Evolutionary conservation across 108 stramenopile species (phyloP), one percentile per base, ranked within the genome.

Genomic region (Conticribra guillardii): DNA sequence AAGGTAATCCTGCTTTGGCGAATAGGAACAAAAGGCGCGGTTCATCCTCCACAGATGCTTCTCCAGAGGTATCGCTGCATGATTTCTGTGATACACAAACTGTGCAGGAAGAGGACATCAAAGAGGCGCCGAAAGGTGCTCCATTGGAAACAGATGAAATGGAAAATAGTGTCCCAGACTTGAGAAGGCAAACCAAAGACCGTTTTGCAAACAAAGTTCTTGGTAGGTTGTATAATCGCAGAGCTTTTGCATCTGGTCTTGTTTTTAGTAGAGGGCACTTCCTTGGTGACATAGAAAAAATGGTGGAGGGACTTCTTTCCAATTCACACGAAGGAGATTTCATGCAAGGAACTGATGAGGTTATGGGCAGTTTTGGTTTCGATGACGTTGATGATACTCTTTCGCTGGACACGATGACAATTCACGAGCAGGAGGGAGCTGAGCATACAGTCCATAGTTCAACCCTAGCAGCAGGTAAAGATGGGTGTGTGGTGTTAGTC

Each of bases 241-340:
- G 88, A n/a, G 84, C 89, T 1, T 89, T 89, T 64, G 89, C 90
- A 11, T 80, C 82, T 52, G 93, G 93, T 3, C 80, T 91, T 26
- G 87, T 94, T 4, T 94, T 94, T 55, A 94, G 92, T 60, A 79
- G 87, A 60, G 93, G 93, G 8, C 93, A 94, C 64, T 91, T 94
- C 54, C 80, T 94, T 53, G 93, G 93, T 8, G 93, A 94, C 62
- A 84, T 94, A 9, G 90, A 90, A 19, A 94, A 89, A 49, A 94
- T 94, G 93, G 87, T 94, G 4, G 85, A 85, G 19, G 89, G 88
- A 3, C 63, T 89, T 34, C 67, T 92, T 2, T 80, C 83, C 2
- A 72, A 78, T 7, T 53, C 46, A 17, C 33, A 60, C 30, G 80
- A 82, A 27, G 78, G 79, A 30, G 52, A 57, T 2, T 64, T 68